Percentiles rank a stretch among this genome's conserved stretches.
Conservation (phyloP, 257 asterid species). For the Capsicum chinense region DNA sequence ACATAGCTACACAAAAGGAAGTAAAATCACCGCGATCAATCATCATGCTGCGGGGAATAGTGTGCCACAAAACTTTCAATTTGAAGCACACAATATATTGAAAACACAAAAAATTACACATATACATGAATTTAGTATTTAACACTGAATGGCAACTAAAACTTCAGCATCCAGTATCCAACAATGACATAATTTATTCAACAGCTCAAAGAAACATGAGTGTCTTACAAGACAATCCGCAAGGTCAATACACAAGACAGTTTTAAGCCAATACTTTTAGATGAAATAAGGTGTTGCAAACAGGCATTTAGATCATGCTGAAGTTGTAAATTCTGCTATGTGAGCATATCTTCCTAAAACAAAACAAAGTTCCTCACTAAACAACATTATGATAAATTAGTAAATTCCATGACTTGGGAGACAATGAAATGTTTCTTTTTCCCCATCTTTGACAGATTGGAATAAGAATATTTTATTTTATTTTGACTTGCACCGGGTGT, state of each 20-base stretch:
- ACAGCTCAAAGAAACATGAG: not conserved
- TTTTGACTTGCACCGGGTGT: too few species aligned
- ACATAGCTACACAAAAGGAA: too few species aligned
- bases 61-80: not conserved
- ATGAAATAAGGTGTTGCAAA: conserved; percentile 10
- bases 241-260: not conserved
- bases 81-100: not conserved
- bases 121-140: not conserved
- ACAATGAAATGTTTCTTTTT: not conserved
- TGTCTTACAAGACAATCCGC: not conserved
- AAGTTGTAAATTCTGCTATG: not conserved
- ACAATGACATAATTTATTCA: not conserved
- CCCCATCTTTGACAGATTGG: not conserved
- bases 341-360: not conserved
- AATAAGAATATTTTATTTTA: not conserved
- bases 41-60: too few species aligned
- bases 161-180: not conserved
- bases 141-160: not conserved
- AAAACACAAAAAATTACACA: not conserved
- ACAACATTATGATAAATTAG: not conserved
- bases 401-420: not conserved
- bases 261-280: conserved; percentile 23
- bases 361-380: not conserved
- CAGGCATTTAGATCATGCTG: not conserved
- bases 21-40: too few species aligned